Conservation (phyloP, 225 moss, liverwort and hornwort species). For the Climacium dendroides region DNA sequence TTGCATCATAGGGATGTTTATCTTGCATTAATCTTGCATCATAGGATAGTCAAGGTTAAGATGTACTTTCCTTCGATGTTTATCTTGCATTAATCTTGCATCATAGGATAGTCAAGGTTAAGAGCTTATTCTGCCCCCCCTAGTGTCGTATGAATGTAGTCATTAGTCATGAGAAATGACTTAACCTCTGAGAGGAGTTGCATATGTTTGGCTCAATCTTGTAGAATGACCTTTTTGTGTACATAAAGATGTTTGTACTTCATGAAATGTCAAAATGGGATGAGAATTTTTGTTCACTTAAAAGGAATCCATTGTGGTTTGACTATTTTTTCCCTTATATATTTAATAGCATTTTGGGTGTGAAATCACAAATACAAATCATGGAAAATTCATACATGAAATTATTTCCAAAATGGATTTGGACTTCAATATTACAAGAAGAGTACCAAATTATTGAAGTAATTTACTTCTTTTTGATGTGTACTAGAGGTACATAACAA, state of each 20-base stretch:
- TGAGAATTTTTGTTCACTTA: background rate
- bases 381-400: background rate
- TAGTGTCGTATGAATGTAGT: background rate
- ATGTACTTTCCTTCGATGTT: background rate
- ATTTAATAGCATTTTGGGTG: background rate
- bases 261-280: background rate
- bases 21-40: too few species aligned
- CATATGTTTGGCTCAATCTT: background rate
- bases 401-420: background rate
- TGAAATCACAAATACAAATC: background rate
- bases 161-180: background rate
- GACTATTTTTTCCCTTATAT: background rate
- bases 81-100: too few species aligned
- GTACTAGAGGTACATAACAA: accelerated
- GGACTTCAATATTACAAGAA: background rate
- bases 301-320: background rate
- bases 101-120: background rate
- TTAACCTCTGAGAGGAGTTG: background rate
- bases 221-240: background rate
- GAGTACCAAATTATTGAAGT: background rate
- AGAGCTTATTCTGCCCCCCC: background rate
- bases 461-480: background rate
- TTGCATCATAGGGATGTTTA: too few species aligned
- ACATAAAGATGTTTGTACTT: too few species aligned
- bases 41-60: too few species aligned